Conservation (phyloP, 2,329 filamentous ascomycete species). For the Thermoascus crustaceus region DNA sequence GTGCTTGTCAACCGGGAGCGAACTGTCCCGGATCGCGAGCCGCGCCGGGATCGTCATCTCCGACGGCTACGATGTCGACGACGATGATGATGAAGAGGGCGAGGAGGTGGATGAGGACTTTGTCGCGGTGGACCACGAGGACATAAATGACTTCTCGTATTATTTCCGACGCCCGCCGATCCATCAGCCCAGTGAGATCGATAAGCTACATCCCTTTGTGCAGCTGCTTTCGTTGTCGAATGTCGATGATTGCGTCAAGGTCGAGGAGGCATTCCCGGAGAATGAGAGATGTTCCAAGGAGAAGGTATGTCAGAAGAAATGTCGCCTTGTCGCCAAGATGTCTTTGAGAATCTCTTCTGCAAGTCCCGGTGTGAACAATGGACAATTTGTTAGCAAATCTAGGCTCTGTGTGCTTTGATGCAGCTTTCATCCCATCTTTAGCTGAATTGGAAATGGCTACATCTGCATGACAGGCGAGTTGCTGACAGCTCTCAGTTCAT, state of each 20-base stretch:
- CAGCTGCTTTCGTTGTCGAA: conserved; percentile 56
- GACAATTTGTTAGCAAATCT: background rate
- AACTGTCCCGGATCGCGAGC: conserved; percentile 21
- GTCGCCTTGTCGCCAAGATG: background rate
- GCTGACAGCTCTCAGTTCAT: conserved; percentile 48
- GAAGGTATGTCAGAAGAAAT: conserved; percentile 42
- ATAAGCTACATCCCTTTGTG: conserved; percentile 64
- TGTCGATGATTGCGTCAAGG: conserved; percentile 46
- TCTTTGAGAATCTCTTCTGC: background rate
- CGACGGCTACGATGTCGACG: conserved; percentile 21
- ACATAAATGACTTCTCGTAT: conserved; percentile 32
- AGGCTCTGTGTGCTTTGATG: background rate
- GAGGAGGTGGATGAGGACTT: conserved; percentile 34
- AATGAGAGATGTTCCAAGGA: conserved; percentile 50
- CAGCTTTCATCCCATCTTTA: background rate
- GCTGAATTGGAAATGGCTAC: background rate
- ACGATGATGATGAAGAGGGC: conserved; percentile 21
- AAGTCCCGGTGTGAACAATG: background rate
- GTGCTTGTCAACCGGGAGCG: conserved; percentile 19
- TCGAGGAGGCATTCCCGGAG: conserved; percentile 54
- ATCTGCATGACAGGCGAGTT: no score
- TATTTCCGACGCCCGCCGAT: conserved; percentile 33
- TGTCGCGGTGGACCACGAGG: conserved; percentile 35
- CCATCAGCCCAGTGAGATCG: conserved; percentile 34
- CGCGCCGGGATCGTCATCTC: conserved; percentile 20